These are phyloP conservation scores for Baeospora myosura DNA, from an alignment of 1,284 basidiomycete species.

Conservation along the genomic window DNA sequence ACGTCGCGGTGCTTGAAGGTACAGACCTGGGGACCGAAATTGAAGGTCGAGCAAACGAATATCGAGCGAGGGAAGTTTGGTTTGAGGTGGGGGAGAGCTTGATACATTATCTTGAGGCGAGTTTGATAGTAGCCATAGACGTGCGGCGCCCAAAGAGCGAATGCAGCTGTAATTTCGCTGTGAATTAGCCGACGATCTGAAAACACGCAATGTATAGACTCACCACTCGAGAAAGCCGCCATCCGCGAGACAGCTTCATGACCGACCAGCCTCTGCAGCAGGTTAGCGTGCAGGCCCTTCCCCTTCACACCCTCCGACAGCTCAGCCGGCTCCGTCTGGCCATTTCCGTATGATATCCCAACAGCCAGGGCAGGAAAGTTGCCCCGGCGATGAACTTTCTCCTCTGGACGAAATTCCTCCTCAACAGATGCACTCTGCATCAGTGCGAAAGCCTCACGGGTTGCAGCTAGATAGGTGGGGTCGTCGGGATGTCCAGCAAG, in stretches of 20 bases:
- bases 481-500: neutral
- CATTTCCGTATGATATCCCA: neutral
- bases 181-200: neutral
- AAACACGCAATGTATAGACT: neutral
- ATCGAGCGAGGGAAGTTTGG: neutral
- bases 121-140: neutral
- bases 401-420: neutral
- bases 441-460: neutral
- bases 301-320: too few species aligned
- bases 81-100: neutral
- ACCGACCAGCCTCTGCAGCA: neutral
- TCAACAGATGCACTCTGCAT: neutral
- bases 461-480: neutral
- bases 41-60: constrained; percentile 3
- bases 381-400: neutral
- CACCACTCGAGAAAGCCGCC: neutral
- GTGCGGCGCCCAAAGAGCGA: neutral
- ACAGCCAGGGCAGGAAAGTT: neutral
- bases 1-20: constrained; percentile 14
- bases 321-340: neutral
- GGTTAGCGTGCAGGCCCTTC: neutral
- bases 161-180: neutral
- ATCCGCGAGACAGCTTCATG: neutral
- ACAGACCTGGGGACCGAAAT: constrained; percentile 11
- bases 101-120: neutral